Conservation (phyloP, 2,329 filamentous ascomycete genomes). For the Macrophomina phaseolina region DNA sequence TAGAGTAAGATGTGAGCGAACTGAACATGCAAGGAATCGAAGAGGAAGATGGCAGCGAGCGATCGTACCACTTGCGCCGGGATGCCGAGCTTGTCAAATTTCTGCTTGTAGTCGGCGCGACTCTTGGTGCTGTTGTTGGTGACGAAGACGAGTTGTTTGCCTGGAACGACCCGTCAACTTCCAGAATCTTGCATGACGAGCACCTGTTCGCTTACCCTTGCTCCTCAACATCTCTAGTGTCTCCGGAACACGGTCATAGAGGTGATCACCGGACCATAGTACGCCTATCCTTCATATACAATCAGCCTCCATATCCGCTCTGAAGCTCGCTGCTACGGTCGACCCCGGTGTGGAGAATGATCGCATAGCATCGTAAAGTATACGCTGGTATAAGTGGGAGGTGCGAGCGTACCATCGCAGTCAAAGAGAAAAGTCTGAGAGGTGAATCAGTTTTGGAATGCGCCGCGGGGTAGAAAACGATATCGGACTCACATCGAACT, state of each 20-base stretch:
- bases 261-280: constrained; percentile 91
- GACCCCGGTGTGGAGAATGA: not conserved
- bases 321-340: not conserved
- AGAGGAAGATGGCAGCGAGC: constrained; percentile 3
- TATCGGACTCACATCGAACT: constrained; percentile 79
- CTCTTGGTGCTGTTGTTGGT: constrained; percentile 99
- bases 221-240: constrained; percentile 82
- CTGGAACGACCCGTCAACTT: constrained; percentile 51
- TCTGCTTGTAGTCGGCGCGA: constrained; percentile 88
- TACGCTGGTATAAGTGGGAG: not conserved
- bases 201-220: constrained; percentile 63
- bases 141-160: constrained; percentile 92
- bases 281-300: constrained; percentile 71
- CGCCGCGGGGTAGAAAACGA: constrained; percentile 1
- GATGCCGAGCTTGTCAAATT: constrained; percentile 82
- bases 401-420: constrained; percentile 77
- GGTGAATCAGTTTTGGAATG: constrained; percentile 30
- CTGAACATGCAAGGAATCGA: too few species aligned
- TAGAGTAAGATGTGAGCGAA: not conserved
- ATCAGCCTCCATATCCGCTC: constrained; percentile 37
- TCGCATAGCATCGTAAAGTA: not conserved
- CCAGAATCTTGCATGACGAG: not conserved
- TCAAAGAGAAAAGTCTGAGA: constrained; percentile 87
- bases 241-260: constrained; percentile 84
- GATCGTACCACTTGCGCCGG: constrained; percentile 66